Evolutionary conservation across 2,329 filamentous ascomycete species (phyloP), one percentile per base, ranked within the genome.

Genomic region (Zymoseptoria tritici): DNA sequence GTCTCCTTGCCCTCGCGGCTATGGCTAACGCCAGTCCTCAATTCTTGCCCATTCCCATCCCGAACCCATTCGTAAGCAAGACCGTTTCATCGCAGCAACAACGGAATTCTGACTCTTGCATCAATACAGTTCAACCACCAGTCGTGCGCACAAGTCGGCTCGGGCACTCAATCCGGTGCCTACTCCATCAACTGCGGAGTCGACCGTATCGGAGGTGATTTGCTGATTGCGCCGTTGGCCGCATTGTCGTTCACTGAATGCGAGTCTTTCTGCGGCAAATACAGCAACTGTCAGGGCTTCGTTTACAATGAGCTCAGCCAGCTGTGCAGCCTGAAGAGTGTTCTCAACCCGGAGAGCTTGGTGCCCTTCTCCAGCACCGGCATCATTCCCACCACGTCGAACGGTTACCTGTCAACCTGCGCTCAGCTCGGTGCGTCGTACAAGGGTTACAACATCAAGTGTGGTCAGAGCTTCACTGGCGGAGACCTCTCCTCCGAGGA

Each of bases 401-500:
- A 42, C 36, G 36, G 36, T 5, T 42, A 42, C 36, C 11, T 16
- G 11, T 42, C 36, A 9, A 16, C 36, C 16, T 42, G 36, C 36
- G 36, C 36, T 16, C 36, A 42, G 16, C 36, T 42, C 36, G 36
- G 36, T 42, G 36, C 36, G 6, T 16, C 36, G 4, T 42, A 13
- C 22, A 13, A n/a, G 11, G 57, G 49, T 4, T 58, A 55, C 42
- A 21, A 21, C n/a, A 22, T 55, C 16, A 49, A 24, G 19, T 58
- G 57, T 29, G 36, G 24, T 24, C 26, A 55, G 11, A 53, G 54
- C 42, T 50, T 55, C 42, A 31, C 13, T 26, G 57, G 42, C 24
- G 11, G 31, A 42, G 57, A 71, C 52, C 55, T 68, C 16, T 54
- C 31, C 49, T 56, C 29, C 19, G 57, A 36, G 9, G 46, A 26